Base-by-base conservation (phyloP, 1,284 basidiomycete genomes). In the Cutaneotrichosporon dermatis region DNA sequence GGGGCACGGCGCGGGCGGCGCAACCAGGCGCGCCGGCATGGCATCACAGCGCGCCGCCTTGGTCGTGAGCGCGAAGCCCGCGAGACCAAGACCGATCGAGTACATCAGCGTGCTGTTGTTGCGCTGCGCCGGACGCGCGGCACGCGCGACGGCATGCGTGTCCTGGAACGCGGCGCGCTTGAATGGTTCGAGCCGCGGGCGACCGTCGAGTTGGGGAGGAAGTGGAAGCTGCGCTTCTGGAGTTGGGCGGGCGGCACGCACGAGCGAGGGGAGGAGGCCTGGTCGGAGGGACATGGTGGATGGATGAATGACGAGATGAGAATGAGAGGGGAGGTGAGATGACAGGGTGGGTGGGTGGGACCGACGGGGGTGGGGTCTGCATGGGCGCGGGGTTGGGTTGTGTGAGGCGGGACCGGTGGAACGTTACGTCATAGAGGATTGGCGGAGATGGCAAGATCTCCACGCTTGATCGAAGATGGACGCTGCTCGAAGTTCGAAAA, bases 31-130 rank as follows among this genome's bases (percentile, higher is more conserved):
- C 25, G 25, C 25, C 25, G 13, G 11, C 13, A 45, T 12, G 54
- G 45, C 61, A 57, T 49, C 56, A 43, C 53, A 63, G 57, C 40
- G 56, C 54, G 51, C 54, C 33, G 51, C 25, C 16, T 62, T 60
- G 11, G 48, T 58, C n/a, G 43, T 42, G 43, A 65, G 44, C 9
- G 57, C 55, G 33, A 58, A 42, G 57, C 55, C 69, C 1, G 71
- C 61, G n/a, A 71, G 61, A 8, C 74, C 74, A 39, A 76, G 71
- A 9, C 70, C 68, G 42, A 75, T 49, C 6, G 69, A 61, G 56
- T 67, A 71, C 37, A 74, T 54, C 35, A 59, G 55, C 41, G 48
- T 50, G 41, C 50, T 51, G 49, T 54, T 40, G 35, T 33, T 37
- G 37, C 36, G 34, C 5, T 44, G 43, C 9, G 25, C 15, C 43